Base-by-base conservation (phyloP, 148 eudicot species). In the Vaccinium corymbosum region DNA sequence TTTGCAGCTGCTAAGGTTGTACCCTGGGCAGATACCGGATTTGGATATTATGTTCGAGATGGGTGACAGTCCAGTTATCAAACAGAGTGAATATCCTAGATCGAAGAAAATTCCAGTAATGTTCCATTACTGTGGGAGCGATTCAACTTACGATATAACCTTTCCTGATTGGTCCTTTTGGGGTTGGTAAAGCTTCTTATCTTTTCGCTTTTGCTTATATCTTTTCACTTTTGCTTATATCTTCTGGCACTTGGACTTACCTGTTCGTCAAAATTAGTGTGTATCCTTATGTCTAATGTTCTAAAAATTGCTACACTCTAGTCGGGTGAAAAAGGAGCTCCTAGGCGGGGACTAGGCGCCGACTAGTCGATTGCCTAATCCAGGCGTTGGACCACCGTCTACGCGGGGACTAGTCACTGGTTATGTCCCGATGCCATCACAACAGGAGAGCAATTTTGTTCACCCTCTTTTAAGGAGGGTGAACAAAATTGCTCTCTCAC, bases 131-230 rank as follows among this genome's bases (percentile, higher is more conserved):
- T 91, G 90, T 88, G 94, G 92, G 12, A 89, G 88, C 79, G 86
- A 83, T 66, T 38, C 73, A 4, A 85, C 89, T 14, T 86, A 80
- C 71, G 94, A 91, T 80, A 85, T 91, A 53, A 79, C 85, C 38
- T 91, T 90, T 29, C 94, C 94, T 2, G 94, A 91, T 62, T 91
- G 92, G 92, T 90, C 91, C 15, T 91, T 91, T 76, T 91, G 92
- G 93, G 92, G 93, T 72, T 91, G 92, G 92, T 90, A 90, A 87
- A 59, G 38, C 35, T 25, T 77, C 32, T 76, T 59, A 38, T 12
- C 7, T n/a, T 62, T 11, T 20, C 70, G 25, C 42, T 73, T 64
- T 1, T 13, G 14, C 14, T 32, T 55, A 38, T 38, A 29, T 27
- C 46, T 9, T 14, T 11, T 20, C 70, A 19, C 42, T 73, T 64